phyloP scores from a whole-genome alignment of 805 yeast genomes.

The Candida pseudoglaebosa region DNA sequence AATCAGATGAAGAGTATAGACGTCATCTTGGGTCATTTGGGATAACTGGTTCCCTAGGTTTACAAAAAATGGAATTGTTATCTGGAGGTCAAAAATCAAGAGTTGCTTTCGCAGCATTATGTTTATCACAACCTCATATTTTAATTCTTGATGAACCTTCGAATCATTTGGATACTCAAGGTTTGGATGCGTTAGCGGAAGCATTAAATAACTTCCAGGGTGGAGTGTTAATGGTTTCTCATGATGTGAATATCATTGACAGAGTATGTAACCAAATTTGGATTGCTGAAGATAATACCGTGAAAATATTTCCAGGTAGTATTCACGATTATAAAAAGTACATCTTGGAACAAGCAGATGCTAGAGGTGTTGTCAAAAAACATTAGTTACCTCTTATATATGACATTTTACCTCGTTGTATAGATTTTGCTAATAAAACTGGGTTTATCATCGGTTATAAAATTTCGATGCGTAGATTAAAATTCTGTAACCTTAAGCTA shows the following conservation, averaged over 20 bases:
- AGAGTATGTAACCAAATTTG: conserved; percentile 90
- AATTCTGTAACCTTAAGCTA: not conserved
- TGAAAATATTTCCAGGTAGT: conserved; percentile 71
- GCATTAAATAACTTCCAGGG: conserved; percentile 88
- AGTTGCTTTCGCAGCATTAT: conserved; percentile 95
- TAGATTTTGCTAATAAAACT: not conserved
- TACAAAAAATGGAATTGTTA: conserved; percentile 82
- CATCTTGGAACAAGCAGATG: conserved; percentile 72
- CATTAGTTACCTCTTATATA: conserved; percentile 46
- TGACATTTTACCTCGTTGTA: not conserved
- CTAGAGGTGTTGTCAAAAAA: conserved; percentile 84
- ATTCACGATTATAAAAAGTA: conserved; percentile 89
- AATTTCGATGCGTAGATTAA: not conserved
- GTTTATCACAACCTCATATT: conserved; percentile 86
- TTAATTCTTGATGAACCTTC: conserved; percentile 96
- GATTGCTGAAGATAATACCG: conserved; percentile 88
- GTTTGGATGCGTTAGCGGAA: conserved; percentile 91
- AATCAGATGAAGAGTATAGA: conserved; percentile 93
- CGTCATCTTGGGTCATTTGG: conserved; percentile 96
- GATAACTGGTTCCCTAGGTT: conserved; percentile 88
- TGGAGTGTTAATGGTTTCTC: conserved; percentile 96
- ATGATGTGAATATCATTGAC: conserved; percentile 89
- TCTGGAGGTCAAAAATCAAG: conserved; percentile 99
- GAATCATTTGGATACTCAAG: conserved; percentile 96
- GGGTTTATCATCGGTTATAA: not conserved